Evolutionary conservation across 2,329 filamentous ascomycete genomes (phyloP), one percentile per base, ranked within the genome.

Genomic region (Scedosporium apiospermum): DNA sequence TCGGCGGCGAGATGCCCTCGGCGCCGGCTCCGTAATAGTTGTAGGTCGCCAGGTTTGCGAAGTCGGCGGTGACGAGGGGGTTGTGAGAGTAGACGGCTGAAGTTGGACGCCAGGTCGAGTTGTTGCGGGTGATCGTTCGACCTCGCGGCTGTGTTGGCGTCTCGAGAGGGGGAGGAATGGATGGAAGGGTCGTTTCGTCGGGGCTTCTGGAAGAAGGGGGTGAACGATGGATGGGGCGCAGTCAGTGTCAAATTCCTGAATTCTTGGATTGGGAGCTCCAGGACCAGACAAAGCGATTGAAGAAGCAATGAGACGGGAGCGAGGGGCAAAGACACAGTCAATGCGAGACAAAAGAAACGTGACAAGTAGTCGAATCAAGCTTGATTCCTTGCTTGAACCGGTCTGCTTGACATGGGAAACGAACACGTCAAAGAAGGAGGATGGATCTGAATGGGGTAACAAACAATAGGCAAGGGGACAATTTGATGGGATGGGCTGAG

Each of bases 1-100:
- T 85, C 34, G 81, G 82, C 61, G 82, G 82, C 10, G 82, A 85
- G 65, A 85, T 76, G 23, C 76, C 74, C 69, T 75, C 70, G 38
- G 42, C 41, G n/a, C 41, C 41, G 12, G 61, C 26, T 34, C 60
- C 60, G 49, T 61, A 58, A 26, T 62, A 49, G 51, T 59, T 63
- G 46, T 41, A 58, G 65, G 64, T 42, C 64, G 66, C 65, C 65
- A 67, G 60, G 64, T 64, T 66, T 61, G 64, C 64, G 62, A 65
- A 64, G 34, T 65, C 51, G 53, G 62, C 62, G 18, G 63, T 41
- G 23, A 64, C 42, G 44, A 65, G 64, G 57, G 64, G 65, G n/a
- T 49, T 21, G n/a, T 55, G 51, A 18, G 57, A 62, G 27, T 60
- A 41, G 18, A 65, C 46, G 51, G 65, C 63, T 10, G 65, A 67